Base-by-base conservation (phyloP, 495 filamentous ascomycete species). In the Hypomontagnella submonticulosa region DNA sequence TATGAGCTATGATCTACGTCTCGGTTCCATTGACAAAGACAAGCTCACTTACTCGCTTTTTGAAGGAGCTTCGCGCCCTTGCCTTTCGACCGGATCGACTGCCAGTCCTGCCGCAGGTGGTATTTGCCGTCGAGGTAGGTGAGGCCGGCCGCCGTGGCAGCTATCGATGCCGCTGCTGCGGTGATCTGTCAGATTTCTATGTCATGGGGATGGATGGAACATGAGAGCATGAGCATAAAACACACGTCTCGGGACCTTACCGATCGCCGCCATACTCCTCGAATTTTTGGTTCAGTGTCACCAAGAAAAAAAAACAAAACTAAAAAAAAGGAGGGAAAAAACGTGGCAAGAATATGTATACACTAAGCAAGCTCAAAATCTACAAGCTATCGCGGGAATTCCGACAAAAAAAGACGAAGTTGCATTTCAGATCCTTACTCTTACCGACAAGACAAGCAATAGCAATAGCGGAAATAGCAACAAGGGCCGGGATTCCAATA, bases 81-180 rank as follows among this genome's bases (percentile, higher is more conserved):
- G 10, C 68, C 54, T 41, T 76, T 44, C 62, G 33, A 15, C 33
- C 67, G 23, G 68, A 77, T 44, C 86, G 38, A 61, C 1, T 66
- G 51, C 18, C 89, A 41, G 73, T 92, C 90, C 68, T 91, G 87
- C 30, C 68, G 58, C 47, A 92, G 57, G 69, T 88, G 83, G 53
- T 83, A 87, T 78, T 89, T 91, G 51, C 87, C 90, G 63, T 92
- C 85, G 44, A 91, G 77, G 70, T 93, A 93, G 8, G 86, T 80
- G 34, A 83, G 73, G 38, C 79, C 80, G 51, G 84, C 81, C 9
- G 80, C 74, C 8, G 80, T 75, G 12, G 79, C 76, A 51, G 78
- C 79, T 48, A 85, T 83, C 8, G 84, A 85, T 6, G 90, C 85
- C 18, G 83, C 80, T 37, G 82, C 81, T 66, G 85, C 48, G 33